A percentile compares a stretch with the other conserved stretches of the same genome.
Evolutionary conservation across 75 land plant species (phyloP).

Genomic region (Selaginella tamariscina): DNA sequence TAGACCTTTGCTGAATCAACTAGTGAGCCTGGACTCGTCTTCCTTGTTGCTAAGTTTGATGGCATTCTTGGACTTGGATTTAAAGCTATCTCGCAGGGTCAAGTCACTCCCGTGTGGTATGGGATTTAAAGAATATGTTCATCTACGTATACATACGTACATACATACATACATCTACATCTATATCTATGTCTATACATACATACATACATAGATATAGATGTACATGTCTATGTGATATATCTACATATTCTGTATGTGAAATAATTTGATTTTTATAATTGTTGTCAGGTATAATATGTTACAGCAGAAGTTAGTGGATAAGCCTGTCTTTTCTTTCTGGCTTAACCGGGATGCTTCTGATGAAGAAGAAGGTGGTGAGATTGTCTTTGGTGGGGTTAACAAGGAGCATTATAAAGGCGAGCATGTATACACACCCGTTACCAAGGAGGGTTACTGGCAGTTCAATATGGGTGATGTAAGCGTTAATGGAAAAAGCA

Average conservation of each 20-base stretch:
- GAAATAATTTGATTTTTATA: background rate
- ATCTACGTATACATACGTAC: too few relatives aligned
- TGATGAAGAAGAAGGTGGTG: slow-evolving; percentile 55
- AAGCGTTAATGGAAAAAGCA: slow-evolving; percentile 37
- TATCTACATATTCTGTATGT: background rate
- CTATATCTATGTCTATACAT: background rate
- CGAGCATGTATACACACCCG: slow-evolving; percentile 57
- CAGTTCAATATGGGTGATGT: slow-evolving; percentile 87
- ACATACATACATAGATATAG: background rate
- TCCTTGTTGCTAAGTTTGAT: slow-evolving; percentile 21
- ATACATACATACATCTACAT: background rate
- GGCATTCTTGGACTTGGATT: slow-evolving; percentile 24
- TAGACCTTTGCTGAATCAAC: slow-evolving; percentile 25
- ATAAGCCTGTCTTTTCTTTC: slow-evolving; percentile 65
- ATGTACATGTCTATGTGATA: slow-evolving; percentile 6
- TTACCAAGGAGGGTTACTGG: slow-evolving; percentile 80
- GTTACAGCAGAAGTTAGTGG: slow-evolving; percentile 56
- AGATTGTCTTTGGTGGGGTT: slow-evolving; percentile 83
- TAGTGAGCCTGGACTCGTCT: slow-evolving; percentile 20
- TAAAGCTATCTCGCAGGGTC: slow-evolving; percentile 19
- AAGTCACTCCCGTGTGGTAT: slow-evolving; percentile 20
- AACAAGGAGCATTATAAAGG: slow-evolving; percentile 62
- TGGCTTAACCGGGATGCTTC: slow-evolving; percentile 66
- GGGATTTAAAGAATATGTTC: too few relatives aligned
- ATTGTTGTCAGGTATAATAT: slow-evolving; percentile 59